Evolutionary conservation across 208 protist genomes (phyloP).

Genomic region (Angomonas ambiguus): DNA sequence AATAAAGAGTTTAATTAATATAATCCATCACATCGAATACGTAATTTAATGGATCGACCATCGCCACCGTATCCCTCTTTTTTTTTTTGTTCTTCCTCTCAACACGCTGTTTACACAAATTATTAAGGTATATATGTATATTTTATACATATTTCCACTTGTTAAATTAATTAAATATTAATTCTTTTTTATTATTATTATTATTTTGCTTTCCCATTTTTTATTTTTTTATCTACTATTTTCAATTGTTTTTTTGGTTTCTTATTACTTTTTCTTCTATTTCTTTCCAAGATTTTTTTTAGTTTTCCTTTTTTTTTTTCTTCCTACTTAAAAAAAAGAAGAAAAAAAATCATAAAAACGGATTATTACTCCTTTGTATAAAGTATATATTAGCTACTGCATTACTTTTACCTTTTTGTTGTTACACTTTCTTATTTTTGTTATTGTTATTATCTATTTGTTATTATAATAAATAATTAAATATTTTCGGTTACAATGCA

Average conservation of each 20-base stretch:
- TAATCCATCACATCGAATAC: too few species aligned
- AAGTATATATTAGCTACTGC: not conserved
- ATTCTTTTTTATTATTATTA: not conserved
- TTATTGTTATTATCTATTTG: constrained; percentile 9
- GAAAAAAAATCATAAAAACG: constrained; percentile 11
- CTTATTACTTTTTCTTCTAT: not conserved
- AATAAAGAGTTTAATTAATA: too few species aligned
- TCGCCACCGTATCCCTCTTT: not conserved
- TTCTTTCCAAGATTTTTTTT: not conserved
- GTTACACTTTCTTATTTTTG: constrained; percentile 10
- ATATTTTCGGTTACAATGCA: not conserved
- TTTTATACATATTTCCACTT: not conserved
- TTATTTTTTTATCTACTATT: not conserved
- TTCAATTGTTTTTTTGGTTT: constrained; percentile 2
- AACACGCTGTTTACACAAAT: not conserved
- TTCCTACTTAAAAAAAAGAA: constrained; percentile 5
- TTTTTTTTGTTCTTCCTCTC: not conserved
- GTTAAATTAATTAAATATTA: not conserved
- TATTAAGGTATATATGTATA: not conserved
- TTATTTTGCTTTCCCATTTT: not conserved
- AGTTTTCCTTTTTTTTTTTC: not conserved
- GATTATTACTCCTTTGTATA: not conserved
- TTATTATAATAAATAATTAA: constrained; percentile 15
- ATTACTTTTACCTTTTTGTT: not conserved
- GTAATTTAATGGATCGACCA: too few species aligned